Conservation (phyloP, 257 asterid genomes). For the Plectranthus barbatus region DNA sequence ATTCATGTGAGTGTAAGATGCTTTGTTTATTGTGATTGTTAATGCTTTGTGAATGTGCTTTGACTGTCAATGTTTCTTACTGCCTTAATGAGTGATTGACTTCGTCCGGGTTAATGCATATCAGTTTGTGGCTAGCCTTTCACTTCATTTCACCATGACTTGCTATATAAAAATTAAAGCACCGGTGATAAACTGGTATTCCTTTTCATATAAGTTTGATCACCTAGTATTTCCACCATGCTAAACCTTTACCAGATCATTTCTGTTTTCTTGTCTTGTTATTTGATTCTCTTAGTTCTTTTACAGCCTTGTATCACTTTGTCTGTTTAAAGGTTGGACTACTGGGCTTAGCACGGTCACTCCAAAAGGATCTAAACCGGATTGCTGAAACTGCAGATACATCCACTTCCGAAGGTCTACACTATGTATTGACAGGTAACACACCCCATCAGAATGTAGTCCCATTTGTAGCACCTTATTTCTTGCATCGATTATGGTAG, state of each 20-base stretch:
- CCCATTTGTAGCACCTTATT: background rate
- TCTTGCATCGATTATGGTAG: no score
- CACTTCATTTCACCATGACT: background rate
- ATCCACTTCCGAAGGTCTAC: constrained; percentile 79
- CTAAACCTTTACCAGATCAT: background rate
- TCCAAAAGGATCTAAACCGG: constrained; percentile 80
- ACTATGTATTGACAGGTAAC: constrained; percentile 90
- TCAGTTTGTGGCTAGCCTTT: no score
- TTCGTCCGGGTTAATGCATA: background rate
- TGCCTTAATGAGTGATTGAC: background rate
- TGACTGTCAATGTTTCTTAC: background rate
- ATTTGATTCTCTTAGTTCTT: background rate
- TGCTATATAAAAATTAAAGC: background rate
- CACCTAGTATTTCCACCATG: background rate
- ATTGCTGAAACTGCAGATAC: constrained; percentile 93
- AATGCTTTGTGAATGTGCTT: background rate
- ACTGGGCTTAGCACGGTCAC: constrained; percentile 83
- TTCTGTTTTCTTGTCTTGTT: constrained; percentile 1
- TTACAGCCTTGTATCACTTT: background rate
- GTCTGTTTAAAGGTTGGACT: constrained; percentile 61
- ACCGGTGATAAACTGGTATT: background rate
- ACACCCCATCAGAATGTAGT: background rate
- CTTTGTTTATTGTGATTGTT: background rate
- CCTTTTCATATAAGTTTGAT: no score
- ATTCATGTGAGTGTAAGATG: background rate